Evolutionary conservation across 2,329 filamentous ascomycete genomes (phyloP), one percentile per base, ranked within the genome.

Genomic region (Penicillium corylophilum): DNA sequence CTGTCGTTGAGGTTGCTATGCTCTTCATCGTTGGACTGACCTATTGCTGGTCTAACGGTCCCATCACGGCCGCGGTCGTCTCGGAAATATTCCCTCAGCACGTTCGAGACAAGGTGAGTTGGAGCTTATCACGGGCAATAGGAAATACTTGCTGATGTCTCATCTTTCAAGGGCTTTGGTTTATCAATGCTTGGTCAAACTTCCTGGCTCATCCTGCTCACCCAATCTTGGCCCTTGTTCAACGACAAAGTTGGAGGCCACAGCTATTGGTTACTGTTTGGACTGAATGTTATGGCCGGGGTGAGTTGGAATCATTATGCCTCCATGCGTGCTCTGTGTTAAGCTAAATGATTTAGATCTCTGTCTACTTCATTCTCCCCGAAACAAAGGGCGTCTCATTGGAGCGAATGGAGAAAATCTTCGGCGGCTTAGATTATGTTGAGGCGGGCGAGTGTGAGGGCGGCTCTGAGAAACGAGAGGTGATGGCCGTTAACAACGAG

Each of bases 11-110:
- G 44, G 63, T 75, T 10, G 71, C 71, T 5, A 75, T 75, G 71
- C 54, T 76, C 2, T 76, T 76, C 54, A 71, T 75, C 42, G 71
- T 75, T 18, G 73, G 73, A 0, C 54, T 75, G 28, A 74, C 71
- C 1, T 75, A 75, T 57, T 73, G 71, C 51, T 74, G 68, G 69
- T 69, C 66, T 5, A 74, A 74, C 36, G 71, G 73, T 2, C 72
- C 72, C 3, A 67, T 75, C 33, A 56, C 73, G 5, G 67, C 70
- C 0, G 63, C 69, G 1, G 64, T 74, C 13, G 69, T 69, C 16
- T 64, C 67, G 0, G 71, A 74, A 51, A 74, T 75, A 45, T 75
- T 74, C 46, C 73, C 72, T 1, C 69, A 71, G 42, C 68, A 75
- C 53, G 71, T 75, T 13, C 59, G 73, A 41, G 73, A 74, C 50